Evolutionary conservation across 192 early-diverging fungal genomes (phyloP).

Genomic region (Backusella tuberculispora): DNA sequence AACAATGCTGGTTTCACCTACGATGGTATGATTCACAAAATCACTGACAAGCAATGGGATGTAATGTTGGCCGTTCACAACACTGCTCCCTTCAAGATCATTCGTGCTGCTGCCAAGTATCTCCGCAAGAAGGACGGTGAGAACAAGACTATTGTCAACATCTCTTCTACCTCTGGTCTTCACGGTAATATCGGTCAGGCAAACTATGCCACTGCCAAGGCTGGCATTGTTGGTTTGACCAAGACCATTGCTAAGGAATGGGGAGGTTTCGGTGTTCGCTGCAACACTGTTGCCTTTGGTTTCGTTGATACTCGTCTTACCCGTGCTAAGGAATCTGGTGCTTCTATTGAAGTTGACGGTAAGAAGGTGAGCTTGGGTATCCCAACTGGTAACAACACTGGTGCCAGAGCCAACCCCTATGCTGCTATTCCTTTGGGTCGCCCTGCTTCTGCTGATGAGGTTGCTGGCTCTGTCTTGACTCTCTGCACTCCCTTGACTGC

Average conservation of each 20-base stretch:
- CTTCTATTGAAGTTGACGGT: slow-evolving; percentile 59
- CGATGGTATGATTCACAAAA: slow-evolving; percentile 90
- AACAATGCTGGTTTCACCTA: slow-evolving; percentile 98
- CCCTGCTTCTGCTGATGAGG: slow-evolving; percentile 63
- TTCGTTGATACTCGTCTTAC: slow-evolving; percentile 69
- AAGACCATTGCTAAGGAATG: slow-evolving; percentile 88
- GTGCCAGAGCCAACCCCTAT: slow-evolving; percentile 40
- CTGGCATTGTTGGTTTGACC: slow-evolving; percentile 88
- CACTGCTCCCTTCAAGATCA: slow-evolving; percentile 65
- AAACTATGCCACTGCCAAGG: slow-evolving; percentile 95
- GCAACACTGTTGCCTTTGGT: slow-evolving; percentile 67
- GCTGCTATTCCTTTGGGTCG: slow-evolving; percentile 61
- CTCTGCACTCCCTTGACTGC: slow-evolving; percentile 59
- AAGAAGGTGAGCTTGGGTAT: slow-evolving; percentile 66
- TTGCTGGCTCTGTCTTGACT: slow-evolving; percentile 61
- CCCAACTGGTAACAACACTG: slow-evolving; percentile 49
- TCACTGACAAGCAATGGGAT: slow-evolving; percentile 95
- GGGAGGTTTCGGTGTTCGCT: slow-evolving; percentile 65
- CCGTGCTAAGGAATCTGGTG: slow-evolving; percentile 66
- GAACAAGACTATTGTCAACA: slow-evolving; percentile 59
- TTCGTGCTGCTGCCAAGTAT: slow-evolving; percentile 59
- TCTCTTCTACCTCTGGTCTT: slow-evolving; percentile 71
- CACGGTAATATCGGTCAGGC: slow-evolving; percentile 93
- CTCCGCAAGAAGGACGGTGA: slow-evolving; percentile 62
- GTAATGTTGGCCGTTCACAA: slow-evolving; percentile 76